phyloP scores from a whole-genome alignment of 768 basidiomycete genomes.

The Lactifluus volemus region DNA sequence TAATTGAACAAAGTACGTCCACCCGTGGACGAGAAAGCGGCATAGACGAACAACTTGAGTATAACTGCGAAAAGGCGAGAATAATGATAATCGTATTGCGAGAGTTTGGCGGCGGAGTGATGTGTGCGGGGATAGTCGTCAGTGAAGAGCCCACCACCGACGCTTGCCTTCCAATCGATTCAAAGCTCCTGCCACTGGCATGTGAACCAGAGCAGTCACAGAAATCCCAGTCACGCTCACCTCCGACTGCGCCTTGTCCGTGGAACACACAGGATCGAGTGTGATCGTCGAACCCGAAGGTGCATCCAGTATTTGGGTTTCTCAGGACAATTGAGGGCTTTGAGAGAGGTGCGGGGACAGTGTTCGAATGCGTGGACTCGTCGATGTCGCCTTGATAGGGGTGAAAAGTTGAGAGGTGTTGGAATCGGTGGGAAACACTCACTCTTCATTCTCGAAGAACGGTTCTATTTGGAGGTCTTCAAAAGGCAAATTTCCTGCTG shows the following conservation, averaged over 20 bases:
- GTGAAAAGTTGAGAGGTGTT: not conserved
- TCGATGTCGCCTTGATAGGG: conserved; percentile 8
- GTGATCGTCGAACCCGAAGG: not conserved
- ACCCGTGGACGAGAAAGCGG: not conserved
- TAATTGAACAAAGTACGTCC: not conserved
- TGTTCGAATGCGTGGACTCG: conserved; percentile 15
- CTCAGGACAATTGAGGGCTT: conserved; percentile 17
- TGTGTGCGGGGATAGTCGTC: not conserved
- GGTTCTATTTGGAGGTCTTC: conserved; percentile 14
- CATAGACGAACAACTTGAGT: not conserved
- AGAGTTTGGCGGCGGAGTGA: not conserved
- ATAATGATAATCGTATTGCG: conserved; percentile 8
- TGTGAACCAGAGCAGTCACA: conserved; percentile 20
- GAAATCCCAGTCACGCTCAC: conserved; percentile 8
- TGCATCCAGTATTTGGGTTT: conserved; percentile 15
- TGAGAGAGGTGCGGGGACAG: conserved; percentile 7
- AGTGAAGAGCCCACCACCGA: conserved; percentile 16
- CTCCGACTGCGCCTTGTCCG: conserved; percentile 4
- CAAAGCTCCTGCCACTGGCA: conserved; percentile 19
- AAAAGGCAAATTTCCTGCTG: conserved; percentile 14
- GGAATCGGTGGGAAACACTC: not conserved
- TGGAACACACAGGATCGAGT: conserved; percentile 14
- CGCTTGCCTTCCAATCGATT: conserved; percentile 12
- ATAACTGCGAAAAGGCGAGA: not conserved
- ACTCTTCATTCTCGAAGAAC: conserved; percentile 18